Evolutionary conservation across 441 rosid genomes (phyloP).

Genomic region (Iberis amara): DNA sequence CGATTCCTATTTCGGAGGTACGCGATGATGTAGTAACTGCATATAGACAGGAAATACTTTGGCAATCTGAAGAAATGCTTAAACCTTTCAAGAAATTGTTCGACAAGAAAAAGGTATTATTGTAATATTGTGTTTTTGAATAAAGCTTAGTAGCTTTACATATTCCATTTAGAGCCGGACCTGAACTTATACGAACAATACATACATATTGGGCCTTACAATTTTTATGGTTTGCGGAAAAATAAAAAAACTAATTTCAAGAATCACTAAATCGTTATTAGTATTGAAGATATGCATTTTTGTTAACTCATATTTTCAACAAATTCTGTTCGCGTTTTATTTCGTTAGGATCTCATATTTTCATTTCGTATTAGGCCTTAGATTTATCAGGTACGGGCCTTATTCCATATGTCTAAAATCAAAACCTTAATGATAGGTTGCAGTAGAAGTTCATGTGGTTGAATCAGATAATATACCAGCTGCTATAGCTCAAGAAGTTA

Average conservation of each 20-base stretch:
- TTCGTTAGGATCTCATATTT: too few species aligned
- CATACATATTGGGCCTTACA: too few species aligned
- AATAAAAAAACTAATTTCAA: too few species aligned
- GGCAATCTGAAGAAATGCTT: constrained; percentile 58
- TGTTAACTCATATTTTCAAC: too few species aligned
- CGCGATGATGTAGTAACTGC: constrained; percentile 80
- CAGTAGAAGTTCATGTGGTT: constrained; percentile 46
- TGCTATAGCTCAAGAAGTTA: constrained; percentile 64
- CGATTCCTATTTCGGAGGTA: constrained; percentile 69
- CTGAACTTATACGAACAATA: too few species aligned
- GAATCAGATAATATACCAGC: constrained; percentile 67
- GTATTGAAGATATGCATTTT: too few species aligned
- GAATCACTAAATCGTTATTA: too few species aligned
- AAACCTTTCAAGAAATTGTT: constrained; percentile 58
- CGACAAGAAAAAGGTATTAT: constrained; percentile 48
- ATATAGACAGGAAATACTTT: constrained; percentile 63
- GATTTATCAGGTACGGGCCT: too few species aligned
- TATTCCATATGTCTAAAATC: background rate
- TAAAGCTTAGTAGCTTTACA: background rate
- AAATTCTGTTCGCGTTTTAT: too few species aligned
- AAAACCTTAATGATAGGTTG: constrained; percentile 40
- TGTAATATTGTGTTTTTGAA: background rate
- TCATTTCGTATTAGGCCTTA: too few species aligned
- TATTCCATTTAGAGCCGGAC: background rate
- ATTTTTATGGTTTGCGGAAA: too few species aligned